Evolutionary conservation across 345 rosid species (phyloP), one percentile per base, ranked within the genome.

Genomic region (Gossypium ekmanianum): DNA sequence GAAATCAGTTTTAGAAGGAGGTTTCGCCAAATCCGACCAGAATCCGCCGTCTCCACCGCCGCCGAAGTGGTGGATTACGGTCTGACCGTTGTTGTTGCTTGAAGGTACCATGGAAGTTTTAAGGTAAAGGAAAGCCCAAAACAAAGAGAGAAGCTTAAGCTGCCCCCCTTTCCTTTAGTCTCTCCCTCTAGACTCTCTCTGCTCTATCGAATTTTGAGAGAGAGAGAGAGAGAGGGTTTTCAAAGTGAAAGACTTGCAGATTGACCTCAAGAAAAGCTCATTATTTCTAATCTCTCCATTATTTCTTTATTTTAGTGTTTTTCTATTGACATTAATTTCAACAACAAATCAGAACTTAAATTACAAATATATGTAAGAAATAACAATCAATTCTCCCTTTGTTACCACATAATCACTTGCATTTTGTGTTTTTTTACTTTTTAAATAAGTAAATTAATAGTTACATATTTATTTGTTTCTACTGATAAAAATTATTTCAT

Each of bases 41-140:
- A 83, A 83, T 64, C 87, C 85, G 27, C 82, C 85, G 65, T 79
- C 75, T 56, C 61, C 61, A 62, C 87, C 85, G 56, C 80, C 85
- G 74, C 81, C 82, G 69, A 83, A 79, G 67, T 50, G 80, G 70
- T 77, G 83, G 82, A 73, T 22, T 76, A 85, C 83, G 76, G 43
- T 20, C 39, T 61, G 62, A 61, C 47, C 41, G 41, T 34, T 45
- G 75, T 18, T 63, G 78, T 43, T 72, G 69, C 55, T 59, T 10
- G 71, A 17, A 54, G 12, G 26, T 77, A 68, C 26, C 87, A 80
- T 82, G 51, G 78, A 79, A 41, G 34, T 11, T 13, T 12, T 45
- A n/a, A 54, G 11, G 57, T 18, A 8, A 9, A 17, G 20, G 57
- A 17, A 34, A 17, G 11, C 57, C 57, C 22, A 54, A 54, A 54